These are phyloP conservation scores for Picea abies DNA, from an alignment of 83 land plant genomes.

Conservation along the genomic window DNA sequence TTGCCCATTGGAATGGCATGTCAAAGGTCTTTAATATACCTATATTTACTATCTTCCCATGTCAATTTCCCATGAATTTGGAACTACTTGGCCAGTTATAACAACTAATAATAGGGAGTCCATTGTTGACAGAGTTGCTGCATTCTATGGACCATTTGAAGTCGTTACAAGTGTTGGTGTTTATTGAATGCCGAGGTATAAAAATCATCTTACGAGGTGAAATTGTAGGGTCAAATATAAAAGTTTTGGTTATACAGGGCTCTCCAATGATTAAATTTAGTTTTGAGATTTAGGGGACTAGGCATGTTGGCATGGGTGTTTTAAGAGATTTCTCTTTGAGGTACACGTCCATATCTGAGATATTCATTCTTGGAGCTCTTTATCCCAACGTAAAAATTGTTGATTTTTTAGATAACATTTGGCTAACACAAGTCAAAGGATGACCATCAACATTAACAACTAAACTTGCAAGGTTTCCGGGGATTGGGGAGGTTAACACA, in stretches of 20 bases:
- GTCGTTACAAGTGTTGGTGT: background rate
- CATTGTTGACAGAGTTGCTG: background rate
- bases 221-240: background rate
- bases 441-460: background rate
- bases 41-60: background rate
- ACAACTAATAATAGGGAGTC: background rate
- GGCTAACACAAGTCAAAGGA: background rate
- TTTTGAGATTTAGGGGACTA: background rate
- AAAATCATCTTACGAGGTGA: background rate
- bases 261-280: background rate
- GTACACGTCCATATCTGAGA: background rate
- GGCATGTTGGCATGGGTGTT: background rate
- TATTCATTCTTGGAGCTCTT: background rate
- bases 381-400: background rate
- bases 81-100: background rate
- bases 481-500: background rate
- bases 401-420: background rate
- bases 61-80: background rate
- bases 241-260: background rate
- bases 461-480: background rate
- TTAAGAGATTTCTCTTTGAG: background rate
- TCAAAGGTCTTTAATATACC: background rate
- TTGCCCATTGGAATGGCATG: too few species aligned
- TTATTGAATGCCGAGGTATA: background rate
- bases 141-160: background rate